These are phyloP conservation scores for Cyathus olla DNA, from an alignment of 1,284 basidiomycete genomes.

Conservation along the genomic window DNA sequence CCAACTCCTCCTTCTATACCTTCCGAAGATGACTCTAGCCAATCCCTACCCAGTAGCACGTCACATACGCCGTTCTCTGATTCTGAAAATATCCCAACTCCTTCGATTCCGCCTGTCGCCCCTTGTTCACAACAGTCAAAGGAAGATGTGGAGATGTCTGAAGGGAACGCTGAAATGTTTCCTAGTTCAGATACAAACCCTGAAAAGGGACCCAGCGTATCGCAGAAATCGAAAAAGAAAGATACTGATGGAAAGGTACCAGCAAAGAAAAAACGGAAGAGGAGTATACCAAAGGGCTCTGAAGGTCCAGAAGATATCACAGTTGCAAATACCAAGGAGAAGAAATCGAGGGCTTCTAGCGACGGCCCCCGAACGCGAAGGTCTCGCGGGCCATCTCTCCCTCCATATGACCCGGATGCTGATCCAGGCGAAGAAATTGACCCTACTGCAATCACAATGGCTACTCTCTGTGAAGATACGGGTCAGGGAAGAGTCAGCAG, in stretches of 20 bases:
- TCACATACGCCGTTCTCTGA: too few species aligned
- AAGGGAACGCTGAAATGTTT: too few species aligned
- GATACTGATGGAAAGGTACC: neutral
- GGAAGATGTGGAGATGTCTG: too few species aligned
- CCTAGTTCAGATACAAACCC: too few species aligned
- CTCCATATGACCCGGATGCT: constrained; percentile 65
- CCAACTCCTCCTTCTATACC: neutral
- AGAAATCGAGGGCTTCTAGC: constrained; percentile 25
- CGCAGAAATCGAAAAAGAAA: neutral
- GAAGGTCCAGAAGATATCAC: neutral
- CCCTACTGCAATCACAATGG: constrained; percentile 83
- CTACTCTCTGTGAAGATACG: constrained; percentile 76
- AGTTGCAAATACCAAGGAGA: constrained; percentile 11
- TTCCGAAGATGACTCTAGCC: too few species aligned
- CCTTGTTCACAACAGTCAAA: too few species aligned
- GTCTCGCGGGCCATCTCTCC: constrained; percentile 55
- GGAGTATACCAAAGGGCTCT: constrained; percentile 12
- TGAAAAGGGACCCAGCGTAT: neutral
- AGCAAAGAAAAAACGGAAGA: constrained; percentile 15
- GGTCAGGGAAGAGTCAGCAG: constrained; percentile 81
- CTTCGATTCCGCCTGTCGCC: too few species aligned
- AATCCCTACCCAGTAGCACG: too few species aligned
- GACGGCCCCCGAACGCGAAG: constrained; percentile 29
- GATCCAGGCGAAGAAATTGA: constrained; percentile 82
- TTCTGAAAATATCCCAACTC: too few species aligned